phyloP scores from a whole-genome alignment of 2,329 filamentous ascomycete genomes.

The Calonectria pseudoturangicola region DNA sequence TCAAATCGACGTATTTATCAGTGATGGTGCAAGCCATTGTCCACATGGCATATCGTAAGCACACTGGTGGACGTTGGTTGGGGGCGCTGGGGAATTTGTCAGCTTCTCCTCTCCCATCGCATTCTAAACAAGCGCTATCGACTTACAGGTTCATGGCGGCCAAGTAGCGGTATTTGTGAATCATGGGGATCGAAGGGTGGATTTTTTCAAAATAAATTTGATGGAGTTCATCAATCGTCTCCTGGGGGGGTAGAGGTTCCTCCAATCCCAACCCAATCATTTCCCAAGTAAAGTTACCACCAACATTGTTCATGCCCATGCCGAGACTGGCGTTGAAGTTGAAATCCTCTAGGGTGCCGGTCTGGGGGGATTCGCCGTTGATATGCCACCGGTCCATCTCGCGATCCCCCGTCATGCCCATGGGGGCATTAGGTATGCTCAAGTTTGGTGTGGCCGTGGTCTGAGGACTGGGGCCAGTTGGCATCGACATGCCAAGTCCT shows the following conservation, averaged over 20 bases:
- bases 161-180: slow-evolving; percentile 91
- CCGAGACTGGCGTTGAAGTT: slow-evolving; percentile 71
- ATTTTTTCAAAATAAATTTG: slow-evolving; percentile 93
- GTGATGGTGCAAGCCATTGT: slow-evolving; percentile 90
- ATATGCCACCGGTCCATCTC: slow-evolving; percentile 71
- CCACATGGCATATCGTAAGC: slow-evolving; percentile 96
- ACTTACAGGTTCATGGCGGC: slow-evolving; percentile 88
- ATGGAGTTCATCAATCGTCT: slow-evolving; percentile 89
- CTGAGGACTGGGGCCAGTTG: slow-evolving; percentile 54
- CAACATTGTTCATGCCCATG: slow-evolving; percentile 70
- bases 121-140: background rate
- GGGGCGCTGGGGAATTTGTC: slow-evolving; percentile 74
- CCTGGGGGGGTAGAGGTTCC: slow-evolving; percentile 75
- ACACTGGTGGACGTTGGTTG: slow-evolving; percentile 88
- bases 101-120: slow-evolving; percentile 33
- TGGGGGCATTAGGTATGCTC: slow-evolving; percentile 65
- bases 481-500: slow-evolving; percentile 54
- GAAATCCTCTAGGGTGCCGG: slow-evolving; percentile 72
- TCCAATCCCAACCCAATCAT: slow-evolving; percentile 77
- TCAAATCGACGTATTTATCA: slow-evolving; percentile 86
- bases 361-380: slow-evolving; percentile 71
- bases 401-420: slow-evolving; percentile 67
- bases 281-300: slow-evolving; percentile 85
- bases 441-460: slow-evolving; percentile 55
- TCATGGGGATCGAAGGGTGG: slow-evolving; percentile 89